Evolutionary conservation across 495 filamentous ascomycete genomes (phyloP).

Genomic region (Daldinia loculata): DNA sequence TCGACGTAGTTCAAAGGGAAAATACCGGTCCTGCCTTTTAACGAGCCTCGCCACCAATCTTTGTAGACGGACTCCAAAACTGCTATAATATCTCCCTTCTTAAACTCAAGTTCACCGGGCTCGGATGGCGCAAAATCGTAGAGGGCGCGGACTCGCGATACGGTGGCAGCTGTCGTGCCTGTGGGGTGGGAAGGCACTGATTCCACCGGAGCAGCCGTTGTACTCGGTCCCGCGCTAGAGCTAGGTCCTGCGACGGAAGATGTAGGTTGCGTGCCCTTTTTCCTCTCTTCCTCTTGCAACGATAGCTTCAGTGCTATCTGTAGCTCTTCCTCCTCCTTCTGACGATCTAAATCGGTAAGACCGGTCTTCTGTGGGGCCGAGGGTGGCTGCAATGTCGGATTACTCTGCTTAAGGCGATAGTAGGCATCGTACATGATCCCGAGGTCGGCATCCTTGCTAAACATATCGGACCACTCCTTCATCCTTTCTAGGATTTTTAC

Average conservation of each 20-base stretch:
- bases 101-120: slow-evolving; percentile 91
- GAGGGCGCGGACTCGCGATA: slow-evolving; percentile 90
- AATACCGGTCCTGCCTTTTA: slow-evolving; percentile 94
- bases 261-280: slow-evolving; percentile 50
- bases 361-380: slow-evolving; percentile 90
- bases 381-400: slow-evolving; percentile 90
- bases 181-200: slow-evolving; percentile 53
- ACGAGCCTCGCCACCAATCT: slow-evolving; percentile 98
- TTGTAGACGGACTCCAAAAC: slow-evolving; percentile 98
- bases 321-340: slow-evolving; percentile 96
- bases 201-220: slow-evolving; percentile 41
- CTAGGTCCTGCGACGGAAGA: slow-evolving; percentile 47
- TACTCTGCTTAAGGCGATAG: slow-evolving; percentile 81
- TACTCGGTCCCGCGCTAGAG: slow-evolving; percentile 36
- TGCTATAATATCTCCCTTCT: slow-evolving; percentile 96
- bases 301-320: slow-evolving; percentile 95
- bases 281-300: slow-evolving; percentile 79
- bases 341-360: slow-evolving; percentile 88
- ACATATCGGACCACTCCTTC: slow-evolving; percentile 96
- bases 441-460: slow-evolving; percentile 86
- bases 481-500: slow-evolving; percentile 96
- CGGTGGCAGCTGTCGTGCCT: slow-evolving; percentile 93
- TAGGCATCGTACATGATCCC: slow-evolving; percentile 98
- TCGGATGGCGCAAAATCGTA: slow-evolving; percentile 96
- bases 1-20: slow-evolving; percentile 99